Conservation (phyloP, 2,329 filamentous ascomycete genomes). For the Diaporthe vaccinii region DNA sequence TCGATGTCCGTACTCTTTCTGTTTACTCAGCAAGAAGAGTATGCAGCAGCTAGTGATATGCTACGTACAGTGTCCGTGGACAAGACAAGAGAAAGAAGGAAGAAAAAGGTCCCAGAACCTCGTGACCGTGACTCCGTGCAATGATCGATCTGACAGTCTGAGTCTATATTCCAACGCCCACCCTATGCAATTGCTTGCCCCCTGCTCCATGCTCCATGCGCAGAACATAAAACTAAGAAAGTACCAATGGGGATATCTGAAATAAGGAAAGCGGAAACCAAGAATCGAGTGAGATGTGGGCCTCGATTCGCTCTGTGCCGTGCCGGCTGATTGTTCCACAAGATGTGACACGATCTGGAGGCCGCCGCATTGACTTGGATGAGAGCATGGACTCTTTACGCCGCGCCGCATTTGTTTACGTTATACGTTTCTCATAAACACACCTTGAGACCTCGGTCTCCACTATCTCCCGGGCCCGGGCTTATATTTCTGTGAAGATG, state of each 20-base stretch:
- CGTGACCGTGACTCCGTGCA: conserved; percentile 40
- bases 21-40: not conserved
- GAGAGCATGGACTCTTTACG: not conserved
- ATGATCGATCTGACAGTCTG: conserved; percentile 40
- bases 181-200: conserved; percentile 29
- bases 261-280: not conserved
- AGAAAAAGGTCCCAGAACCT: not conserved
- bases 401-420: not conserved
- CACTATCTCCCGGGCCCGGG: conserved; percentile 37
- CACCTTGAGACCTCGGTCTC: not conserved
- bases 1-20: not conserved
- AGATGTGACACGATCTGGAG: not conserved
- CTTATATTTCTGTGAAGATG: conserved; percentile 40
- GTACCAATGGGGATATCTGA: not conserved
- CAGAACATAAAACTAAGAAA: not conserved
- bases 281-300: not conserved
- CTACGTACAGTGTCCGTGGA: conserved; percentile 10
- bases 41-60: not conserved
- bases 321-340: not conserved
- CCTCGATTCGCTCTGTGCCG: not conserved
- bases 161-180: conserved; percentile 36
- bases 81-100: not conserved
- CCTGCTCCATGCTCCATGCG: conserved; percentile 26
- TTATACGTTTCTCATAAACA: conserved; percentile 15
- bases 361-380: not conserved